These are phyloP conservation scores for Xanthoparmelia taractica DNA, from an alignment of 495 filamentous ascomycete genomes.

Conservation along the genomic window DNA sequence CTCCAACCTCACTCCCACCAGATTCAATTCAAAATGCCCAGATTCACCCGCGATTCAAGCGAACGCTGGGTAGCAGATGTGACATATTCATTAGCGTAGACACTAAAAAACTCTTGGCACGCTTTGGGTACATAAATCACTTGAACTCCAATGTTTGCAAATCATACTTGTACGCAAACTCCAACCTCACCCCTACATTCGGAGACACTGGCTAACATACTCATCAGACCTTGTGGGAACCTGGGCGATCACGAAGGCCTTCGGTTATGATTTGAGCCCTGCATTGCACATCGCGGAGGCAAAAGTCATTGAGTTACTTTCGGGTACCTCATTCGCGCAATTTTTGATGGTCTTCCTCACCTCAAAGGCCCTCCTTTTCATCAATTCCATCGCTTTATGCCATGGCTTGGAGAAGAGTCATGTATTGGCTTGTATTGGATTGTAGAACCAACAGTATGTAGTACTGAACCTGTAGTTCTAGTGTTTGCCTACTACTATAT, in stretches of 20 bases:
- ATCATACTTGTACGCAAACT: no score
- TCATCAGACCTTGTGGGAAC: constrained; percentile 65
- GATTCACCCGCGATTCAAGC: neutral
- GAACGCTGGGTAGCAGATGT: constrained; percentile 11
- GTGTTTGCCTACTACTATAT: no score
- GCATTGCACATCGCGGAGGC: constrained; percentile 71
- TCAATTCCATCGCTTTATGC: constrained; percentile 41
- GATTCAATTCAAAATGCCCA: neutral
- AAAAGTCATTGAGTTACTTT: constrained; percentile 58
- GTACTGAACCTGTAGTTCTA: no score
- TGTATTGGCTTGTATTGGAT: no score
- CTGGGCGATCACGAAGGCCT: constrained; percentile 54
- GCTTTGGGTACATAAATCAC: no score
- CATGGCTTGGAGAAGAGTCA: constrained; percentile 47
- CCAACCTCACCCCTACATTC: no score
- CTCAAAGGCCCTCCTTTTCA: constrained; percentile 42
- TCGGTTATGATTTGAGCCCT: constrained; percentile 56
- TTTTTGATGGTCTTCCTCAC: constrained; percentile 50
- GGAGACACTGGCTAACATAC: no score
- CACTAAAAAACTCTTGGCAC: no score
- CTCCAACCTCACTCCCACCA: neutral
- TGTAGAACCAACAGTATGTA: no score
- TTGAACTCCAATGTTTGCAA: no score
- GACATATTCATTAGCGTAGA: no score
- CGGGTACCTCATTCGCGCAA: constrained; percentile 61